These are phyloP conservation scores for Aspergillus homomorphus DNA, from an alignment of 495 filamentous ascomycete species.

Conservation along the genomic window DNA sequence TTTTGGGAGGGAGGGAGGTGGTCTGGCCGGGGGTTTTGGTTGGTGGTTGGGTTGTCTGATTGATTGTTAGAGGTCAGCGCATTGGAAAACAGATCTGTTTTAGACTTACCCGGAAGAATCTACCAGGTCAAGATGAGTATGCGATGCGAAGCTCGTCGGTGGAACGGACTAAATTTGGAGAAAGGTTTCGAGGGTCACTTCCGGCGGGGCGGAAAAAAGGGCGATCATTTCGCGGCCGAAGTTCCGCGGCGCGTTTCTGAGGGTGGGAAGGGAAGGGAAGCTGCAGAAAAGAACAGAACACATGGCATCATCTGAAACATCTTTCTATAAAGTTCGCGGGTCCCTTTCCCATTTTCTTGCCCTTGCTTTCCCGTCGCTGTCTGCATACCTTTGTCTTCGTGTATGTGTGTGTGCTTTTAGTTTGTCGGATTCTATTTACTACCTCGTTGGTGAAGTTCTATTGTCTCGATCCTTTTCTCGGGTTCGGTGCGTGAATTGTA, in stretches of 20 bases:
- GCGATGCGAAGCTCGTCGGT: not conserved
- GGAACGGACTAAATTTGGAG: constrained; percentile 2
- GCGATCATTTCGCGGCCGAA: constrained; percentile 8
- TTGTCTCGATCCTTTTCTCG: not conserved
- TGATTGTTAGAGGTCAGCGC: no score
- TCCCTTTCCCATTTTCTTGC: not conserved
- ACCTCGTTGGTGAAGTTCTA: not conserved
- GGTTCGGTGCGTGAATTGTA: not conserved
- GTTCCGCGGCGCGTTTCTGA: constrained; percentile 15
- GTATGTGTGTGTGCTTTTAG: not conserved
- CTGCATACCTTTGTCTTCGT: not conserved
- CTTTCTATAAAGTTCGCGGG: constrained; percentile 9
- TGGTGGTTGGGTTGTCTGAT: no score
- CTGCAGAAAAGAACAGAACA: constrained; percentile 33
- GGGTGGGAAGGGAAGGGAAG: constrained; percentile 1
- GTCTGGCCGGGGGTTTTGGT: no score
- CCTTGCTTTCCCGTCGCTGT: constrained; percentile 3
- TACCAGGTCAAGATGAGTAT: no score
- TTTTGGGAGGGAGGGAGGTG: no score
- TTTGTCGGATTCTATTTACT: not conserved
- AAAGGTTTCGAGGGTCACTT: constrained; percentile 3
- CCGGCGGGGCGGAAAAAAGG: constrained; percentile 12
- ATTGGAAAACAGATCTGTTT: no score
- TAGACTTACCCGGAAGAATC: no score
- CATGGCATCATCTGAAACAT: constrained; percentile 36